These are phyloP conservation scores for Phialophora tarda DNA, from an alignment of 2,329 filamentous ascomycete species.

Conservation along the genomic window DNA sequence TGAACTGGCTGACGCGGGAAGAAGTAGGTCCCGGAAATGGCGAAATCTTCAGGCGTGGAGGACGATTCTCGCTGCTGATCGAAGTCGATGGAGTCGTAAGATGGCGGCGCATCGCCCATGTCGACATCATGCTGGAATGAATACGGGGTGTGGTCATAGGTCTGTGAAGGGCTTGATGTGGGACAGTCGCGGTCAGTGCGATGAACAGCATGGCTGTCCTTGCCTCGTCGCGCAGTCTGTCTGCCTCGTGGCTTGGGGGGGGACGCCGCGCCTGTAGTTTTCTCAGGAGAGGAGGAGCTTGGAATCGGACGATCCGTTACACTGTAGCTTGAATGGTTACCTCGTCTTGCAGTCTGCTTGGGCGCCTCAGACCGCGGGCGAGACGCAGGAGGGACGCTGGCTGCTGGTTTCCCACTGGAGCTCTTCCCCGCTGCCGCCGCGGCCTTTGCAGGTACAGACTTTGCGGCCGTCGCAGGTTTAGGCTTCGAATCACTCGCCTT, in stretches of 20 bases:
- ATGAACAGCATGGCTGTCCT: constrained; percentile 4
- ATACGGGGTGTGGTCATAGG: constrained; percentile 11
- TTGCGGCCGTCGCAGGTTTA: constrained; percentile 10
- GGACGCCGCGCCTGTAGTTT: background rate
- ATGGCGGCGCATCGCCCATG: constrained; percentile 24
- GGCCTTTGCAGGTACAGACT: background rate
- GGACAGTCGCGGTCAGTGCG: constrained; percentile 6
- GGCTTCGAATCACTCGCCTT: constrained; percentile 6
- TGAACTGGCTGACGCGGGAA: background rate
- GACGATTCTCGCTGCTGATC: background rate
- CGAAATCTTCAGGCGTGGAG: background rate
- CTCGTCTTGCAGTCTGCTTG: background rate
- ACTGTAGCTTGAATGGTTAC: background rate
- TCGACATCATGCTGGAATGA: constrained; percentile 26
- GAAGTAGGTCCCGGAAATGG: constrained; percentile 30
- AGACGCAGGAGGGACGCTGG: background rate
- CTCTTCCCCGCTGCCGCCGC: background rate
- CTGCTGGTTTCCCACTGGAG: constrained; percentile 6
- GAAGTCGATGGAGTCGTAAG: constrained; percentile 27
- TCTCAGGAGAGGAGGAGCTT: constrained; percentile 9
- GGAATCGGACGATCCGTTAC: background rate
- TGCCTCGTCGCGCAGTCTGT: constrained; percentile 24
- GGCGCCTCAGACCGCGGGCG: background rate
- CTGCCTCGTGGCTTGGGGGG: constrained; percentile 6
- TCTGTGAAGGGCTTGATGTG: constrained; percentile 4